Conservation (phyloP, 345 rosid species). For the Corchorus olitorius region DNA sequence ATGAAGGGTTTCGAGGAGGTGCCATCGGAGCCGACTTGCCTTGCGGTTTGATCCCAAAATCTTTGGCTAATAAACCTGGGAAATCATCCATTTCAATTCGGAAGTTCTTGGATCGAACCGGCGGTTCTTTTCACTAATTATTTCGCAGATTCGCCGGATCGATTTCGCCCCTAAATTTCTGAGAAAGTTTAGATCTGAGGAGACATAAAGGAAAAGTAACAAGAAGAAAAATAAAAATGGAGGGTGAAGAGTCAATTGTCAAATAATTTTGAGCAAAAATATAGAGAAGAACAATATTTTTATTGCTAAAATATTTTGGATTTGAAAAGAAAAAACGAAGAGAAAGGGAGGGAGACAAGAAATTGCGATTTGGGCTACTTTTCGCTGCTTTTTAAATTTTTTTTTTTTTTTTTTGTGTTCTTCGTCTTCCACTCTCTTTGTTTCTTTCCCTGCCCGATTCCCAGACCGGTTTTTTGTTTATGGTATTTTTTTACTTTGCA, state of each 20-base stretch:
- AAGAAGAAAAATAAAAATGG: neutral
- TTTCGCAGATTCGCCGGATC: neutral
- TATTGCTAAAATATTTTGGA: neutral
- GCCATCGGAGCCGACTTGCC: conserved; percentile 85
- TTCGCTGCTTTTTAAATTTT: neutral
- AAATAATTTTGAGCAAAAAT: conserved; percentile 16
- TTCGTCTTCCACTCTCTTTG: neutral
- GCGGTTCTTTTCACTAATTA: neutral
- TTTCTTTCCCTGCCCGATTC: neutral
- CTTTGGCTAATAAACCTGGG: conserved; percentile 56
- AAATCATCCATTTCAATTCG: conserved; percentile 62
- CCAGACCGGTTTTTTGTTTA: neutral
- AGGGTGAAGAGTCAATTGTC: conserved; percentile 24
- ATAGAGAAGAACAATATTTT: neutral
- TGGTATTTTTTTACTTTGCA: neutral
- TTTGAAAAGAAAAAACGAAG: neutral
- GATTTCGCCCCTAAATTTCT: conserved; percentile 11
- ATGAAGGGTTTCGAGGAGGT: conserved; percentile 32
- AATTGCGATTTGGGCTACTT: neutral
- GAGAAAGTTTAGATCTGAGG: conserved; percentile 24
- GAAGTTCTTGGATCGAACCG: conserved; percentile 6
- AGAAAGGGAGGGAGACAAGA: neutral
- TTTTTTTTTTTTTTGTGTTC: neutral
- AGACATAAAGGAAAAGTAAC: neutral
- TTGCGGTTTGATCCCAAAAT: conserved; percentile 71